Evolutionary conservation across 805 yeast genomes (phyloP).

Genomic region (Candida stauntonica): DNA sequence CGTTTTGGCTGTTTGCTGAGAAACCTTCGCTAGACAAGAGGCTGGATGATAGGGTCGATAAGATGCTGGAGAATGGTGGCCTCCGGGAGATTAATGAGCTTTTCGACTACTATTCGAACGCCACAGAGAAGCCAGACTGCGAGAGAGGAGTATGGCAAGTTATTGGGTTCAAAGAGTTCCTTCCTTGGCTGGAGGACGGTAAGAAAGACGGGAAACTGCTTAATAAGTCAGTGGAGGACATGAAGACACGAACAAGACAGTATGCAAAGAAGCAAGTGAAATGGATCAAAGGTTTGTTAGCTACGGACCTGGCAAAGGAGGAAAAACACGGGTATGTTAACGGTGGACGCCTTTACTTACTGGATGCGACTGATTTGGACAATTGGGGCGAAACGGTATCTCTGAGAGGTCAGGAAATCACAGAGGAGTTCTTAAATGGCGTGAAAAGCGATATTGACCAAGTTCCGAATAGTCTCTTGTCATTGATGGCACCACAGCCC

Average conservation of each 20-base stretch:
- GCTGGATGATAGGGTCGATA: constrained; percentile 76
- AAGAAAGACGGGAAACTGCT: constrained; percentile 25
- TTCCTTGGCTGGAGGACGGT: constrained; percentile 54
- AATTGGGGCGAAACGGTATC: constrained; percentile 58
- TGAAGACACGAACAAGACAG: constrained; percentile 81
- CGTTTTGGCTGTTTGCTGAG: constrained; percentile 81
- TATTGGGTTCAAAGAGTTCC: constrained; percentile 86
- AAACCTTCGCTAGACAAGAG: constrained; percentile 52
- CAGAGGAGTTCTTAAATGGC: constrained; percentile 35
- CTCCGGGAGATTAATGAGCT: constrained; percentile 62
- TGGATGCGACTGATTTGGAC: constrained; percentile 72
- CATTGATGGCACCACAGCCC: constrained; percentile 16
- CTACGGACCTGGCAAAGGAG: constrained; percentile 54
- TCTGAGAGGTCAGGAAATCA: constrained; percentile 49
- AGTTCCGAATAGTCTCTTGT: constrained; percentile 36
- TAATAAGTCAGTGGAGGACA: constrained; percentile 53
- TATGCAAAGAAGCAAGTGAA: constrained; percentile 87
- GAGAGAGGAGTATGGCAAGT: constrained; percentile 90
- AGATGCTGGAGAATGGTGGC: constrained; percentile 72
- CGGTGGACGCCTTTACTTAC: constrained; percentile 60
- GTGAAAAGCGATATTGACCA: constrained; percentile 12
- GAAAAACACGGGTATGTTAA: constrained; percentile 40
- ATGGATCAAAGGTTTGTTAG: constrained; percentile 76
- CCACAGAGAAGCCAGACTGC: constrained; percentile 40
- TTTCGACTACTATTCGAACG: constrained; percentile 39